phyloP scores from a whole-genome alignment of 768 basidiomycete genomes.

The Rhizopogon vinicolor region DNA sequence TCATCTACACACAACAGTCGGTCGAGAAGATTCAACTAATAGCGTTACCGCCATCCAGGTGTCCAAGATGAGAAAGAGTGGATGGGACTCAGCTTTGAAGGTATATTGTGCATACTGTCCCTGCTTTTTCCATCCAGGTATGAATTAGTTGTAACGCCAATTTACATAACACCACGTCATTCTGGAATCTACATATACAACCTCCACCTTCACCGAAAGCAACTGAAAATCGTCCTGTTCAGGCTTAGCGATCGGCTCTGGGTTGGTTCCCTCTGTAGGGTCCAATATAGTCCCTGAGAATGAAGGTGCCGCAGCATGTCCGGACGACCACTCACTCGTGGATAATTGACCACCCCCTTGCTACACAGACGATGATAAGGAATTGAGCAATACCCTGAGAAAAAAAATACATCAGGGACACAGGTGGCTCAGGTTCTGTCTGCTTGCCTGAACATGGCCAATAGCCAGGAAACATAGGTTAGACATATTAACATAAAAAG shows the following conservation, averaged over 20 bases:
- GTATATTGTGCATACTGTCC: too few relatives aligned
- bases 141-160: too few relatives aligned
- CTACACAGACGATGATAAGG: conserved; percentile 33
- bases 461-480: conserved; percentile 29
- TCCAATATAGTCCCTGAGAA: not conserved
- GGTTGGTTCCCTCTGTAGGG: not conserved
- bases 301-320: not conserved
- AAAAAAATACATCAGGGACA: too few relatives aligned
- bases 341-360: conserved; percentile 20
- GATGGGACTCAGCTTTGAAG: too few relatives aligned
- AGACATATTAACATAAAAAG: conserved; percentile 15
- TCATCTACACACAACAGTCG: too few relatives aligned
- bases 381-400: conserved; percentile 28
- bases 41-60: too few relatives aligned
- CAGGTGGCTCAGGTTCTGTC: not conserved
- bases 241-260: not conserved
- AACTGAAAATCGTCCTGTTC: not conserved
- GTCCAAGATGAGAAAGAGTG: too few relatives aligned
- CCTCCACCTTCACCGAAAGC: not conserved
- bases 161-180: too few relatives aligned
- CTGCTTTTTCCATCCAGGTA: too few relatives aligned
- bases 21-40: too few relatives aligned
- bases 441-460: conserved; percentile 25
- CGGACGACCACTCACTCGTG: not conserved
- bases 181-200: too few relatives aligned